Percentiles rank a stretch among this genome's conserved stretches.
Evolutionary conservation across 2,329 filamentous ascomycete species (phyloP).

Genomic region (Balansia obtecta): DNA sequence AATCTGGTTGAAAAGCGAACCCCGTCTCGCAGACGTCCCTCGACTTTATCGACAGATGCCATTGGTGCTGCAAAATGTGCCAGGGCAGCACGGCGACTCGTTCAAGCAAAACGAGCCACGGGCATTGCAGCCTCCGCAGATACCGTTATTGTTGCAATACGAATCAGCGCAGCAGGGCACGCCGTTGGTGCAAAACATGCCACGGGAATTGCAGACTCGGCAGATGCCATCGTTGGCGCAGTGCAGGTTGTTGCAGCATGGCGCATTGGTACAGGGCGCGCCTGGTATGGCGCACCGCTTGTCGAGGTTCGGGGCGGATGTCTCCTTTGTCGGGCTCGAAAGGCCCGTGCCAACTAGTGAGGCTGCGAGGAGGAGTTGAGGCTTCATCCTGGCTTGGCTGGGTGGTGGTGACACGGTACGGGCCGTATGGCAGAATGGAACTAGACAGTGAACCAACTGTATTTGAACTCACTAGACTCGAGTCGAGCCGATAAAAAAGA

Average conservation of each 20-base stretch:
- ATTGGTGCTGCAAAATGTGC: constrained; percentile 3
- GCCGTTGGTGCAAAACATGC: constrained; percentile 8
- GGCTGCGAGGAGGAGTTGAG: neutral
- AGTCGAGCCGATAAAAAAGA: too few relatives aligned
- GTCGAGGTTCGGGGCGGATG: neutral
- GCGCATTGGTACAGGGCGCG: constrained; percentile 6
- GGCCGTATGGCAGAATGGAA: neutral
- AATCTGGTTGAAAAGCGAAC: too few relatives aligned
- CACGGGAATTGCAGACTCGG: constrained; percentile 1
- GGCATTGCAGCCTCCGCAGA: constrained; percentile 3
- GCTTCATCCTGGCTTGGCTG: neutral
- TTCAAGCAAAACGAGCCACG: constrained; percentile 6
- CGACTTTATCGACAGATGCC: neutral
- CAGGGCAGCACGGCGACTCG: constrained; percentile 5
- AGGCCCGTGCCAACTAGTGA: neutral
- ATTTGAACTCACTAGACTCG: neutral
- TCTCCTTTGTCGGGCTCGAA: constrained; percentile 1
- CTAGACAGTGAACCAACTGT: neutral
- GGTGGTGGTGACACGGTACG: too few relatives aligned
- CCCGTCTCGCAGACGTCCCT: neutral
- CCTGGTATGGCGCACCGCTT: constrained; percentile 5
- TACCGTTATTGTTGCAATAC: constrained; percentile 5
- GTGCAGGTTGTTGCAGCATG: constrained; percentile 4
- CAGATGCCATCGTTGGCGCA: constrained; percentile 5
- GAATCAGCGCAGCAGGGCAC: constrained; percentile 5